phyloP scores from a whole-genome alignment of 805 yeast genomes.

The Candida gorgasii region DNA sequence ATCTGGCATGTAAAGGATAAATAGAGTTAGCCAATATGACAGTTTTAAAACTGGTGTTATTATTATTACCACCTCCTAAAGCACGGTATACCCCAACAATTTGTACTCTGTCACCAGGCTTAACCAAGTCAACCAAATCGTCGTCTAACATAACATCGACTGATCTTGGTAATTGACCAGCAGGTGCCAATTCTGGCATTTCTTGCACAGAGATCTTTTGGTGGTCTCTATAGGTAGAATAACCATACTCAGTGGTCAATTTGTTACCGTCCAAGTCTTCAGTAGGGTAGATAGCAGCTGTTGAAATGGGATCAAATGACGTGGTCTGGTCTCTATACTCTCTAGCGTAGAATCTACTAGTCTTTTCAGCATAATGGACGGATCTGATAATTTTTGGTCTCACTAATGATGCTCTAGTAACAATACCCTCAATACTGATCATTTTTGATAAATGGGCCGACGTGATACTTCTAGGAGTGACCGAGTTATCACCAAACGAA shows the following conservation, averaged over 20 bases:
- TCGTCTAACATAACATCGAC: constrained; percentile 92
- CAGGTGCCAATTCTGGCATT: constrained; percentile 97
- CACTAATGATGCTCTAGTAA: constrained; percentile 88
- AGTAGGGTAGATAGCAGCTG: constrained; percentile 87
- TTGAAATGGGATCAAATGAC: constrained; percentile 77
- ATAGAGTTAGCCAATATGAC: constrained; percentile 87
- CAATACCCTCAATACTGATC: constrained; percentile 92
- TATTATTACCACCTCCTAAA: constrained; percentile 68
- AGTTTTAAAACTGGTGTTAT: constrained; percentile 72
- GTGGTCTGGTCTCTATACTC: constrained; percentile 93
- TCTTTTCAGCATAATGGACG: constrained; percentile 87
- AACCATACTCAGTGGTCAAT: constrained; percentile 87
- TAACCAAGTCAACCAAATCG: constrained; percentile 86
- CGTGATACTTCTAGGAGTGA: constrained; percentile 84
- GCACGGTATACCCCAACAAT: constrained; percentile 93
- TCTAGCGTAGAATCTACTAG: constrained; percentile 83
- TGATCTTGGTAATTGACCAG: constrained; percentile 94
- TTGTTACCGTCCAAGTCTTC: constrained; percentile 92
- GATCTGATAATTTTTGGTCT: constrained; percentile 90
- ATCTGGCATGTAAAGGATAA: constrained; percentile 84
- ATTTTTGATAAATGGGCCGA: constrained; percentile 76
- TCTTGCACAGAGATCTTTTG: constrained; percentile 93
- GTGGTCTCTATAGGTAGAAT: constrained; percentile 88
- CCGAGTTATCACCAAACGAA: constrained; percentile 83
- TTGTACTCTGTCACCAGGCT: constrained; percentile 96